These are phyloP conservation scores for Clavulina sp. DNA, from an alignment of 768 basidiomycete genomes.

Conservation along the genomic window DNA sequence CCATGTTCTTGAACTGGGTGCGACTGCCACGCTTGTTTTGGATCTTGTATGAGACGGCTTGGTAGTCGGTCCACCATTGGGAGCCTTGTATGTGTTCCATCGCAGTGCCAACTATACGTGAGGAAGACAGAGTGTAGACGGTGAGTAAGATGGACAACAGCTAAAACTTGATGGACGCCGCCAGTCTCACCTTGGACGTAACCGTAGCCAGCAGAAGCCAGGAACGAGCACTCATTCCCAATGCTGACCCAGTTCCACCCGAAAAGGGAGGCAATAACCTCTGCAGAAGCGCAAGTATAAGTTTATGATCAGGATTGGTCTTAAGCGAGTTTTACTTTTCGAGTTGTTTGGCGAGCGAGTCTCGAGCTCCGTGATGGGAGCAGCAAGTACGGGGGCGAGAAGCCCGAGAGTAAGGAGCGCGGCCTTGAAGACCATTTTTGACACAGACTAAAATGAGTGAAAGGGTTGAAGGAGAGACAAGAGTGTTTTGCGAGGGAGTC, in stretches of 20 bases:
- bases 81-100: conserved; percentile 33
- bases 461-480: too few species aligned
- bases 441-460: too few species aligned
- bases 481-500: too few species aligned
- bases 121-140: neutral
- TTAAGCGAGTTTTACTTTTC: too few species aligned
- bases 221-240: conserved; percentile 34
- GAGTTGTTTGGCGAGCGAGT: too few species aligned
- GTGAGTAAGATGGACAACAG: neutral
- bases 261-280: conserved; percentile 54
- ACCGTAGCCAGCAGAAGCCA: conserved; percentile 25
- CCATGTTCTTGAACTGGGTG: conserved; percentile 31
- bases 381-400: too few species aligned
- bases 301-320: too few species aligned
- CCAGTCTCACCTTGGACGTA: conserved; percentile 42
- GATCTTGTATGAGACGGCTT: conserved; percentile 42
- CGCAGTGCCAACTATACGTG: conserved; percentile 27
- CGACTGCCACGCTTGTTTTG: conserved; percentile 49
- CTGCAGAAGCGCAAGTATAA: too few species aligned
- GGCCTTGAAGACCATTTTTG: too few species aligned
- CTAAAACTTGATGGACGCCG: too few species aligned
- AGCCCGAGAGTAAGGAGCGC: too few species aligned
- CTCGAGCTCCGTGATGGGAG: too few species aligned
- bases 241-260: conserved; percentile 45
- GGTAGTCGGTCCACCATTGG: conserved; percentile 66